Conservation (phyloP, 2,329 filamentous ascomycete genomes). For the Fusarium citri region DNA sequence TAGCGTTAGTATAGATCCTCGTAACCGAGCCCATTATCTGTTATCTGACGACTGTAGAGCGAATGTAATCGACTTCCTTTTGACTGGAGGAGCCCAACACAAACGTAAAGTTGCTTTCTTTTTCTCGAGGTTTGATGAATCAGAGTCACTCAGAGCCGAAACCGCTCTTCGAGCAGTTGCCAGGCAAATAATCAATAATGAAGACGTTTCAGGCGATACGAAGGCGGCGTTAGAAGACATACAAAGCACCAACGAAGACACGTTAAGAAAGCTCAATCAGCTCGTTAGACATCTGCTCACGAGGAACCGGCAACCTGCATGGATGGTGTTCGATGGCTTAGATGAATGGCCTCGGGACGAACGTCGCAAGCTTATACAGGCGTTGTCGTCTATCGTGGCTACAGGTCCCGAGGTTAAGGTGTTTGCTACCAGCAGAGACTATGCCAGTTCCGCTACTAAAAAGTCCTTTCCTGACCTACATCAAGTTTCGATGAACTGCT, state of each 20-base stretch:
- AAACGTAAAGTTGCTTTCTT: accelerated
- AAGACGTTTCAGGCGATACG: accelerated
- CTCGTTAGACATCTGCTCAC: accelerated
- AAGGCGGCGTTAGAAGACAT: not conserved
- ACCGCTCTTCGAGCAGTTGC: accelerated
- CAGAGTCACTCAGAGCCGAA: not conserved
- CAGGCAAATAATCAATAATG: accelerated
- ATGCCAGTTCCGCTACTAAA: accelerated
- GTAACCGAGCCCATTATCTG: too few relatives aligned
- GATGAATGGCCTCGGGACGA: not conserved
- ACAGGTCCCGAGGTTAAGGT: accelerated
- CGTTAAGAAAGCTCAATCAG: accelerated
- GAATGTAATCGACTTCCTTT: not conserved
- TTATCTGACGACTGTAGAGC: not conserved
- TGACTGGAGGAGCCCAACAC: accelerated
- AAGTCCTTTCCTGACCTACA: accelerated
- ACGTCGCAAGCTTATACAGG: accelerated
- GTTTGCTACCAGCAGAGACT: not conserved
- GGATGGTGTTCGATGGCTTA: accelerated
- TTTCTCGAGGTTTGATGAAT: not conserved
- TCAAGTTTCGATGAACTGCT: not conserved
- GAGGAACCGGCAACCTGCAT: accelerated
- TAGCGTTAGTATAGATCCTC: not conserved
- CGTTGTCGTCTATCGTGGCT: accelerated
- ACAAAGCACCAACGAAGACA: accelerated